Evolutionary conservation across 306 rosid genomes (phyloP), one percentile per base, ranked within the genome.

Genomic region (Lithocarpus polystachyus): DNA sequence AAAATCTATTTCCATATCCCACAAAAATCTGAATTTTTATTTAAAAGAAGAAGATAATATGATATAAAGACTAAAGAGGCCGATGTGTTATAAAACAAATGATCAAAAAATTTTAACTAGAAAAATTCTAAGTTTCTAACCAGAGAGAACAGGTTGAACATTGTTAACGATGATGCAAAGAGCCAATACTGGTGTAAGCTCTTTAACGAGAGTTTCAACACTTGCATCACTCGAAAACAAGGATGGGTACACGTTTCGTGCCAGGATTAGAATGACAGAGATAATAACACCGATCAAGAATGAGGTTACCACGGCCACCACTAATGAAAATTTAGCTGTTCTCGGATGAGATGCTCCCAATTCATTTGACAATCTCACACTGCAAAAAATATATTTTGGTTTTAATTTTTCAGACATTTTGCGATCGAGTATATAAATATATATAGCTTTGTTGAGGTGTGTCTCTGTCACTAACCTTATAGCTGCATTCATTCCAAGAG

Each of bases 331-430:
- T 73, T 75, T 90, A 11, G 97, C 98, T 5, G 94, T 80, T 86
- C 97, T 90, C 48, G 98, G 97, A 59, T 92, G 98, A 29, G 72
- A 79, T 75, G 93, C 98, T 0, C 98, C 98, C n/a, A 94, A 61
- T 83, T 94, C 98, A 71, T 94, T 94, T 6, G 98, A 94, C 23
- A 94, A 92, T 60, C 98, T 84, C 83, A 94, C 98, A 55, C 98
- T 94, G 88, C 85, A 54, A 2, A 31, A 68, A 7, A 37, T 37
- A 37, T 59, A 19, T 12, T 40, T n/a, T 18, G 8, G 37, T 33
- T 31, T 62, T 62, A 64, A 9, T 6, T 14, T 6, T 35, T 15
- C 17, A 10, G 7, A 5, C 18, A 5, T 29, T 64, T 29, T 64
- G 5, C 45, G 1, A 64, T 19, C 31, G 45, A 37, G 45, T 37